Conservation (phyloP, 768 basidiomycete genomes). For the Mycena rebaudengoi region DNA sequence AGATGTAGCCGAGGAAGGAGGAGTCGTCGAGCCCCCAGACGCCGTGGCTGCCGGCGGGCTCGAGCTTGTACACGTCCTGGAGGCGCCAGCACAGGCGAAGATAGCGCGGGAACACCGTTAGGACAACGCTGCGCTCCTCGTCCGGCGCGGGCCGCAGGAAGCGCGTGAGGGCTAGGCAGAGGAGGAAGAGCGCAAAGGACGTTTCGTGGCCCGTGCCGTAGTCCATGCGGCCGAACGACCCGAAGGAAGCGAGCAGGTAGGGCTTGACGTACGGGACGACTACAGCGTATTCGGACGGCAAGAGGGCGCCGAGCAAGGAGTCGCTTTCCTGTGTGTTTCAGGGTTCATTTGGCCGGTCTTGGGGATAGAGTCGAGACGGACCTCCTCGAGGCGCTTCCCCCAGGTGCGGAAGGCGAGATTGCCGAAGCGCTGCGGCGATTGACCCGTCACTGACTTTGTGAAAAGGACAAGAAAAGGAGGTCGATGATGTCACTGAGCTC, state of each 20-base stretch:
- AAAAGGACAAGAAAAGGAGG: too few species aligned
- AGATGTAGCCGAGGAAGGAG: conserved; percentile 87
- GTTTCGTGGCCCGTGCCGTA: conserved; percentile 98
- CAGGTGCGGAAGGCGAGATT: conserved; percentile 92
- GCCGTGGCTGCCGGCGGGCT: conserved; percentile 97
- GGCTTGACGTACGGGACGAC: conserved; percentile 76
- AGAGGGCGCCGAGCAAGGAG: conserved; percentile 54
- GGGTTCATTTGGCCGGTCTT: neutral
- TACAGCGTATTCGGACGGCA: conserved; percentile 52
- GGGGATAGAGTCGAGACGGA: conserved; percentile 38
- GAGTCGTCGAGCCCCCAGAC: conserved; percentile 99
- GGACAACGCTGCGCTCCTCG: conserved; percentile 67
- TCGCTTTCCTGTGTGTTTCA: conserved; percentile 57
- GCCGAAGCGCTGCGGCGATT: conserved; percentile 87
- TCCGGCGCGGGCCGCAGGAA: conserved; percentile 64
- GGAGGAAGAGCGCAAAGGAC: conserved; percentile 82
- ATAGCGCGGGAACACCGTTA: conserved; percentile 80
- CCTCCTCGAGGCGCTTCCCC: conserved; percentile 82
- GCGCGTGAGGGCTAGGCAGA: conserved; percentile 74
- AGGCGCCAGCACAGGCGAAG: conserved; percentile 83
- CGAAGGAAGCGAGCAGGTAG: conserved; percentile 85
- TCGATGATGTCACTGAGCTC: too few species aligned
- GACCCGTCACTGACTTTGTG: too few species aligned
- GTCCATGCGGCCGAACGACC: conserved; percentile 90
- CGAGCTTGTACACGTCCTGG: conserved; percentile 89